Evolutionary conservation across 139 green algal genomes (phyloP).

Genomic region (Chlamydomonas sphaeroides): DNA sequence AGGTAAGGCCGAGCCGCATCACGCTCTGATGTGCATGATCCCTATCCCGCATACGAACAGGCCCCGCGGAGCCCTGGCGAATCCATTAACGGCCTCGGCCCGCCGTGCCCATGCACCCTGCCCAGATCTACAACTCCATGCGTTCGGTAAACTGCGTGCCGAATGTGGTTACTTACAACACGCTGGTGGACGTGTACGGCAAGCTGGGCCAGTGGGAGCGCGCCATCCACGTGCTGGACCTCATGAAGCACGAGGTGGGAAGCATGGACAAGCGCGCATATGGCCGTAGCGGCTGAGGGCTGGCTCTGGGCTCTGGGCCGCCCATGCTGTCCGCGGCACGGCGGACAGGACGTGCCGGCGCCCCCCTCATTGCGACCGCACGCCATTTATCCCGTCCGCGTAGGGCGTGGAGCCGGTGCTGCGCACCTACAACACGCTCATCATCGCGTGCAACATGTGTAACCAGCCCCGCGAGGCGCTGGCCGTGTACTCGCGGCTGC

Average conservation of each 20-base stretch:
- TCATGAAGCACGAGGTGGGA: slow-evolving; percentile 60
- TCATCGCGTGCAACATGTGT: slow-evolving; percentile 91
- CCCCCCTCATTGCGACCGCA: too few relatives aligned
- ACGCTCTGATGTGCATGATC: too few relatives aligned
- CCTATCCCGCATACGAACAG: too few relatives aligned
- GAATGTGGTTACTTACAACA: slow-evolving; percentile 77
- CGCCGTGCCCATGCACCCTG: too few relatives aligned
- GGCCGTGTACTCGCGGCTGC: slow-evolving; percentile 64
- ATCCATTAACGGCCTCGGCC: too few relatives aligned
- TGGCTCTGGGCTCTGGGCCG: not conserved
- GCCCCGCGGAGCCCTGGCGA: too few relatives aligned
- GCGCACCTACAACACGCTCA: slow-evolving; percentile 88
- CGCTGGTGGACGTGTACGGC: slow-evolving; percentile 74
- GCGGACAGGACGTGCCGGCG: too few relatives aligned
- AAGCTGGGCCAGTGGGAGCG: slow-evolving; percentile 81
- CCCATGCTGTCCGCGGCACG: too few relatives aligned
- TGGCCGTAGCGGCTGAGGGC: too few relatives aligned
- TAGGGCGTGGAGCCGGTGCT: slow-evolving; percentile 83
- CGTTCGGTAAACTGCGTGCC: slow-evolving; percentile 46
- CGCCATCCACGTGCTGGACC: slow-evolving; percentile 61
- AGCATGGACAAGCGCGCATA: too few relatives aligned
- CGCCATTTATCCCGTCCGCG: too few relatives aligned
- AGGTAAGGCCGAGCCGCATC: too few relatives aligned
- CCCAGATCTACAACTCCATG: slow-evolving; percentile 80
- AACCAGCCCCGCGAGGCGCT: slow-evolving; percentile 80